These are phyloP conservation scores for Colletotrichum neosansevieriae DNA, from an alignment of 2,329 filamentous ascomycete species.

Conservation along the genomic window DNA sequence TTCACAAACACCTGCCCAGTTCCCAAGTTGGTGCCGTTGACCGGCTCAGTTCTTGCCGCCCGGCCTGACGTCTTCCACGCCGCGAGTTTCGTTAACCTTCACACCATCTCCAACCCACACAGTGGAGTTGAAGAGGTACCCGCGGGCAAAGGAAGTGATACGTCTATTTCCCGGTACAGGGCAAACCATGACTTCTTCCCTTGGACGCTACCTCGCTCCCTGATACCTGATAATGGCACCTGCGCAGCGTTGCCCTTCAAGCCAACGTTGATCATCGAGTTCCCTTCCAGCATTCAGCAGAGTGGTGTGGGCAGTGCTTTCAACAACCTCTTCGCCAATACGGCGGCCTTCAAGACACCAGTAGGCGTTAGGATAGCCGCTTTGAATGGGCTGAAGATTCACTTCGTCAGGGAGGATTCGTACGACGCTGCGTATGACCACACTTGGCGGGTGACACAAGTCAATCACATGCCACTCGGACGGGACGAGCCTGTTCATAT, in stretches of 20 bases:
- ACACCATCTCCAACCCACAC: slow-evolving; percentile 78
- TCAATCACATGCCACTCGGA: slow-evolving; percentile 84
- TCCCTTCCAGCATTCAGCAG: slow-evolving; percentile 61
- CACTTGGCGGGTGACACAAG: slow-evolving; percentile 79
- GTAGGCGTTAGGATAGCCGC: slow-evolving; percentile 48
- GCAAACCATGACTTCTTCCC: slow-evolving; percentile 90
- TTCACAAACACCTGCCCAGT: slow-evolving; percentile 76
- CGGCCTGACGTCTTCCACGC: slow-evolving; percentile 89
- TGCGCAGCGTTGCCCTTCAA: slow-evolving; percentile 79
- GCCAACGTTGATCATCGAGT: slow-evolving; percentile 76
- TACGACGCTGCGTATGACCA: slow-evolving; percentile 53
- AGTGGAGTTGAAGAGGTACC: slow-evolving; percentile 52
- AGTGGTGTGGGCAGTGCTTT: slow-evolving; percentile 51
- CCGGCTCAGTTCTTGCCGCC: slow-evolving; percentile 82
- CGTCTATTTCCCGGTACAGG: slow-evolving; percentile 53
- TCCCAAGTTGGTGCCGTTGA: slow-evolving; percentile 71
- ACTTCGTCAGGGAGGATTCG: slow-evolving; percentile 74
- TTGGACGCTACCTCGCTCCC: slow-evolving; percentile 85
- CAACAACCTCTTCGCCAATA: slow-evolving; percentile 57
- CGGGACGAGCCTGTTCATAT: slow-evolving; percentile 90
- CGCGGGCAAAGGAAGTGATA: slow-evolving; percentile 57
- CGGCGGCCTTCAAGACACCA: slow-evolving; percentile 42
- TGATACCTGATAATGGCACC: slow-evolving; percentile 82
- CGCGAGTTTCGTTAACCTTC: slow-evolving; percentile 84
- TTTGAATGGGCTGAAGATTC: slow-evolving; percentile 71